phyloP scores from a whole-genome alignment of 2,329 filamentous ascomycete species.

The Trichoderma pleuroti region DNA sequence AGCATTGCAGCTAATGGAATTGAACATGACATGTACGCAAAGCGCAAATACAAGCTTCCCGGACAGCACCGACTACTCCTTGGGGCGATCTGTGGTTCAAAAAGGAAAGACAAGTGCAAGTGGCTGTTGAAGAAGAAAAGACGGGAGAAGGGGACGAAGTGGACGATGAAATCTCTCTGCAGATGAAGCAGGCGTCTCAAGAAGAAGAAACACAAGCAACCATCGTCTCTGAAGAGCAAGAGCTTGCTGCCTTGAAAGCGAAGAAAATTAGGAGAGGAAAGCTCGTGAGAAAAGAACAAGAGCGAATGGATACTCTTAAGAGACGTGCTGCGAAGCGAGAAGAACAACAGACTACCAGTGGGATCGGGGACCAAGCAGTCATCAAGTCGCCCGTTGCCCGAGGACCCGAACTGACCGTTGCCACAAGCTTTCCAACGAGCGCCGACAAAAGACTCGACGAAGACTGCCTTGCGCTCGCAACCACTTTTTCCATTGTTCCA shows the following conservation, averaged over 20 bases:
- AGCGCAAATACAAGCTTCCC: too few relatives aligned
- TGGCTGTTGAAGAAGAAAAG: too few relatives aligned
- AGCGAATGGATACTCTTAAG: background rate
- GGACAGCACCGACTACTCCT: too few relatives aligned
- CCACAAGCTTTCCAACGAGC: background rate
- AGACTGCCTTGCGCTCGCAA: background rate
- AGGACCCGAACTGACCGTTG: background rate
- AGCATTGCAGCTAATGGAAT: too few relatives aligned
- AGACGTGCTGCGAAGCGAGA: background rate
- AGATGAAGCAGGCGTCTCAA: background rate
- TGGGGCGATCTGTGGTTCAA: too few relatives aligned
- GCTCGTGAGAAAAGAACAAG: background rate
- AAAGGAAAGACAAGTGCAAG: too few relatives aligned
- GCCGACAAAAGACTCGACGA: background rate
- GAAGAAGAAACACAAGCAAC: background rate
- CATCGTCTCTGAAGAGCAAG: background rate
- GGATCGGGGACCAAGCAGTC: background rate
- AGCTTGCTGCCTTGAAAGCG: background rate
- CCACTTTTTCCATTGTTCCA: background rate
- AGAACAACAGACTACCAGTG: background rate
- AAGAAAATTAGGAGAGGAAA: background rate
- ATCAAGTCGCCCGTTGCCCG: background rate
- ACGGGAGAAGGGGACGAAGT: too few relatives aligned
- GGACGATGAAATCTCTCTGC: background rate
- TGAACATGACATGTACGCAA: too few relatives aligned